These are phyloP conservation scores for Beta vulgaris DNA, from an alignment of 148 eudicot genomes.

Conservation along the genomic window DNA sequence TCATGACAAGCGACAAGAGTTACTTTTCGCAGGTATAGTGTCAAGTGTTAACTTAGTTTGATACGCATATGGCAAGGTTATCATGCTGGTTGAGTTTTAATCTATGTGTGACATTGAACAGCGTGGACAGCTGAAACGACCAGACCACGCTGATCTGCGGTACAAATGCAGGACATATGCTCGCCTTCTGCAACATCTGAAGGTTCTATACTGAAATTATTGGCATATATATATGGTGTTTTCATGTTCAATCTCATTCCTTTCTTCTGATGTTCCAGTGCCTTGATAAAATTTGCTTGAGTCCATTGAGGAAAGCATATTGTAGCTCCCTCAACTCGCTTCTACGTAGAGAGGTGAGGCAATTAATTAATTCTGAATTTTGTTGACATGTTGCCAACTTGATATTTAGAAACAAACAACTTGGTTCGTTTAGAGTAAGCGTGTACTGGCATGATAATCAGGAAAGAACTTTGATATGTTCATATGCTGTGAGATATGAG, in stretches of 20 bases:
- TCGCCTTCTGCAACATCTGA: conserved; percentile 89
- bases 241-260: conserved; percentile 1
- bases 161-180: conserved; percentile 97
- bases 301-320: conserved; percentile 82
- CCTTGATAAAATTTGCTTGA: conserved; percentile 80
- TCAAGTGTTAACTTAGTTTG: conserved; percentile 11
- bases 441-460: not conserved
- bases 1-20: conserved; percentile 92
- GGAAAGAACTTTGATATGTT: not conserved
- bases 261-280: conserved; percentile 43
- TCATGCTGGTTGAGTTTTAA: not conserved
- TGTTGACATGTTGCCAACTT: not conserved
- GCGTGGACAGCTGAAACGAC: conserved; percentile 95
- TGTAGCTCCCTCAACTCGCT: conserved; percentile 91
- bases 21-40: conserved; percentile 85
- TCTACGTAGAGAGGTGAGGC: conserved; percentile 81
- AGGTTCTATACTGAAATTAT: conserved; percentile 40
- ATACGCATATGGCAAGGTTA: not conserved
- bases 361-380: conserved; percentile 11
- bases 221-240: not conserved
- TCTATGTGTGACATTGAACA: conserved; percentile 34
- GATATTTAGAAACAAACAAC: not conserved
- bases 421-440: not conserved
- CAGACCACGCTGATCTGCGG: conserved; percentile 95
- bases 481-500: not conserved